Evolutionary conservation across 768 basidiomycete species (phyloP).

Genomic region (Hortiboletus flavorubellus): DNA sequence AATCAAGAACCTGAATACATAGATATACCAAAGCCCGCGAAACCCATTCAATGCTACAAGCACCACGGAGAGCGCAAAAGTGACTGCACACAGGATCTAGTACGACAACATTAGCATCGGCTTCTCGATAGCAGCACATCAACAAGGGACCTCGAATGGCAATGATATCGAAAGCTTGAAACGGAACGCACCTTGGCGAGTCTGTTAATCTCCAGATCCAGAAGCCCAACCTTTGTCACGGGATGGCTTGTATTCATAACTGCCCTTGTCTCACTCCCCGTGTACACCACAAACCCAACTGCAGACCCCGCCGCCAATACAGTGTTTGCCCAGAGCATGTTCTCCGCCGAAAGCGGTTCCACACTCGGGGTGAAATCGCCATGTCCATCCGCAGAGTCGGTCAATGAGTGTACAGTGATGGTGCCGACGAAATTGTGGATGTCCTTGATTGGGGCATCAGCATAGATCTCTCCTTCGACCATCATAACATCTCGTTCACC

Average conservation of each 20-base stretch:
- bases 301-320: conserved; percentile 94
- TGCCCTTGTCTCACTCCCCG: conserved; percentile 91
- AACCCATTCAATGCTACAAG: conserved; percentile 97
- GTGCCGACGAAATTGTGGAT: conserved; percentile 96
- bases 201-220: conserved; percentile 93
- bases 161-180: neutral
- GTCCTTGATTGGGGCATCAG: conserved; percentile 94
- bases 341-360: conserved; percentile 91
- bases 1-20: conserved; percentile 94
- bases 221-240: conserved; percentile 85
- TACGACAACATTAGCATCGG: neutral
- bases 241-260: conserved; percentile 99
- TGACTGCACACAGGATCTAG: conserved; percentile 94
- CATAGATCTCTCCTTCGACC: conserved; percentile 88
- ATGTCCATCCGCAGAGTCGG: conserved; percentile 33
- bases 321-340: conserved; percentile 96
- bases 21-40: conserved; percentile 92
- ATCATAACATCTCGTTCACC: conserved; percentile 49
- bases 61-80: conserved; percentile 85
- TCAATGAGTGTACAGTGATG: conserved; percentile 62
- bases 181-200: conserved; percentile 75
- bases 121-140: neutral
- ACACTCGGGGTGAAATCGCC: conserved; percentile 43
- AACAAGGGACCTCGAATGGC: too few species aligned
- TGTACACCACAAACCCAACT: conserved; percentile 91